Conservation (phyloP, 129 eudicot species). For the Escallonia herrerae region DNA sequence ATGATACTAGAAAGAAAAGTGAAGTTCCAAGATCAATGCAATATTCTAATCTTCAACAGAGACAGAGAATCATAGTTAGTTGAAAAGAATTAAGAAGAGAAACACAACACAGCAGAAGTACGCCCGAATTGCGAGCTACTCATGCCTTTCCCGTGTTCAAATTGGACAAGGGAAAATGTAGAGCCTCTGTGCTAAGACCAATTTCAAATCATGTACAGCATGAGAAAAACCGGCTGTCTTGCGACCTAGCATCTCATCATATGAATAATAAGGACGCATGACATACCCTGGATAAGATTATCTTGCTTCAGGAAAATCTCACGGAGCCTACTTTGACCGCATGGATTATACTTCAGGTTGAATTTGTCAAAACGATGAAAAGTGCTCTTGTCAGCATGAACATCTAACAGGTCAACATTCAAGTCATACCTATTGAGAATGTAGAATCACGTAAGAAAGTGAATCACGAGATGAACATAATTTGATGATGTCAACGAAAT, state of each 20-base stretch:
- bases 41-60: too few species aligned
- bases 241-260: background rate
- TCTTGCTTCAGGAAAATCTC: constrained; percentile 98
- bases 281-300: constrained; percentile 89
- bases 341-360: constrained; percentile 95
- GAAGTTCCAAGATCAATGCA: background rate
- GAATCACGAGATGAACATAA: constrained; percentile 5
- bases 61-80: background rate
- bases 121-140: background rate
- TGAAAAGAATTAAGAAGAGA: background rate
- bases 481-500: background rate
- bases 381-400: constrained; percentile 99
- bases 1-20: background rate
- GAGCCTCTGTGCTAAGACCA: background rate
- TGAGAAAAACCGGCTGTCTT: background rate
- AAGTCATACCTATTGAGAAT: constrained; percentile 61
- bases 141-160: background rate
- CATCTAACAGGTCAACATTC: constrained; percentile 95
- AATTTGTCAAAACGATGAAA: constrained; percentile 99
- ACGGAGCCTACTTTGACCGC: constrained; percentile 99
- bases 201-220: background rate
- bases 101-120: background rate
- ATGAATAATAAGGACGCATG: background rate
- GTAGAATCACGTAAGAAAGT: background rate
- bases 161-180: background rate